A percentile compares a stretch with the other conserved stretches of the same genome.
Evolutionary conservation across 768 basidiomycete species (phyloP).

Genomic region (Hygrocybe punicea): DNA sequence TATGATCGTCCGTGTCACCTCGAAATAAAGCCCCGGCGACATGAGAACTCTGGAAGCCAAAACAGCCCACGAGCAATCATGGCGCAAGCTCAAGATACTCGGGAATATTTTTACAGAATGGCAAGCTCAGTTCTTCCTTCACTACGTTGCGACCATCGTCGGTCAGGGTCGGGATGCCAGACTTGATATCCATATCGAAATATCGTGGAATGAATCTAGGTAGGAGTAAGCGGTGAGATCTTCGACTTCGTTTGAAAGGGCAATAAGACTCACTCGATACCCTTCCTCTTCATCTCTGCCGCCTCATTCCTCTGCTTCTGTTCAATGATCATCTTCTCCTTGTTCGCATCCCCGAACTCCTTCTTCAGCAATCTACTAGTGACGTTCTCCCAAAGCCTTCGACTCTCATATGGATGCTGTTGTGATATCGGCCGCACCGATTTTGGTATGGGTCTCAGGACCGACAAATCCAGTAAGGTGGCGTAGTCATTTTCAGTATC

Average conservation of each 20-base stretch:
- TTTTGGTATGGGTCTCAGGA: constrained; percentile 75
- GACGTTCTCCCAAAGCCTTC: constrained; percentile 83
- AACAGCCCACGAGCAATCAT: too few relatives aligned
- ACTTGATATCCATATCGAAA: constrained; percentile 66
- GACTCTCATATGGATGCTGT: constrained; percentile 78
- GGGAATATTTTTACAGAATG: neutral
- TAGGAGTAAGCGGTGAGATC: neutral
- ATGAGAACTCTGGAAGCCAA: neutral
- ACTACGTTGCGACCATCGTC: constrained; percentile 66
- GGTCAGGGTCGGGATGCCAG: constrained; percentile 68
- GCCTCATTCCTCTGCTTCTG: constrained; percentile 90
- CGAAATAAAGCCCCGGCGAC: too few relatives aligned
- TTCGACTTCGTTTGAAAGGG: neutral
- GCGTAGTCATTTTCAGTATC: constrained; percentile 51
- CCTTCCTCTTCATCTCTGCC: constrained; percentile 79
- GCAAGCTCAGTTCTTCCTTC: constrained; percentile 58
- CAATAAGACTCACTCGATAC: constrained; percentile 59
- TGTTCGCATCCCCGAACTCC: constrained; percentile 89
- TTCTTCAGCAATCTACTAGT: constrained; percentile 73
- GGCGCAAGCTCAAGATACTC: neutral
- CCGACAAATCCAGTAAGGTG: constrained; percentile 73
- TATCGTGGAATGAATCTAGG: constrained; percentile 68
- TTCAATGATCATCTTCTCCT: constrained; percentile 87
- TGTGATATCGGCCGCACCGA: constrained; percentile 73
- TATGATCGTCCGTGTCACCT: too few relatives aligned